Base-by-base conservation (phyloP, 306 rosid species). In the Vigna mungo region DNA sequence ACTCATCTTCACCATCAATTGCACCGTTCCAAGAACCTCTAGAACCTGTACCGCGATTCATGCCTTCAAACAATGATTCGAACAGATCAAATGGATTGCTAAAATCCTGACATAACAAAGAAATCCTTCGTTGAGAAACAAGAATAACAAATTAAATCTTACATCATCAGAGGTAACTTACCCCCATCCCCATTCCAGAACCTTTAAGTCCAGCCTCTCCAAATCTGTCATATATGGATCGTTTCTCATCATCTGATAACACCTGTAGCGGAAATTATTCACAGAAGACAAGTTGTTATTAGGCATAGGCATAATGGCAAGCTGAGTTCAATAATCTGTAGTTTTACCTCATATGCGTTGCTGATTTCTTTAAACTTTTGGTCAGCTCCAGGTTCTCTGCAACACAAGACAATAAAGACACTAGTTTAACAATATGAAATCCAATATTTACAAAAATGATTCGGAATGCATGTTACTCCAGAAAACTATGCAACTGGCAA, bases 191-290 rank as follows among this genome's bases (percentile, higher is more conserved):
- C 83, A 87, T 80, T 69, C 94, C 94, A 75, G 97, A 88, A 60
- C 98, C 98, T 82, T 91, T 94, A 75, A 94, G 89, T 79, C 98
- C 98, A 74, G 97, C 96, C 90, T 94, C 98, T 82, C 98, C 98
- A 81, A 85, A 94, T 83, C 80, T 90, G 85, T 94, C 98, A 78
- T 94, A 94, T 54, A 94, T 78, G 6, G 97, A 87, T 71, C 91
- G 85, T 65, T 94, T 94, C 84, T 94, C 98, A 81, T 91, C 98
- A 81, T 94, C 98, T 27, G 98, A 94, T 78, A 94, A 86, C 56
- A 94, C 98, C 98, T 94, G 85, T 68, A 67, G 68, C 59, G 73
- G 30, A 85, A 60, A 68, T 47, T 34, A 77, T 46, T 72, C 43
- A 63, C 17, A 53, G 15, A 62, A 54, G n/a, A 85, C 32, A 69